Conservation (phyloP, 345 rosid species). For the Noccaea bulbosa region DNA sequence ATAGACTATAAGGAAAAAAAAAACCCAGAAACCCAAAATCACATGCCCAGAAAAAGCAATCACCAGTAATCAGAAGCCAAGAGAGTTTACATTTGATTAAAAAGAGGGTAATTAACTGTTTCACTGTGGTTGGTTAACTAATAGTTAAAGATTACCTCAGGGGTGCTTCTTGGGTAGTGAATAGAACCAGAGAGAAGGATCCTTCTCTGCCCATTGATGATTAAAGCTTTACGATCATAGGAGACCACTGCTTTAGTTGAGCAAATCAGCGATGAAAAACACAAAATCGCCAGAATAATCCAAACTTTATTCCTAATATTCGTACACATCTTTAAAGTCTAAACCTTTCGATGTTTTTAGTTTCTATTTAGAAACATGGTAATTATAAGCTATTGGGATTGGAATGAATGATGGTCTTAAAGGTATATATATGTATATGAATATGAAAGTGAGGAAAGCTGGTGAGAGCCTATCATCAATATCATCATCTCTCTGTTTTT, state of each 20-base stretch:
- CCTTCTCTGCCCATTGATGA: slow-evolving; percentile 57
- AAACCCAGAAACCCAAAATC: neutral
- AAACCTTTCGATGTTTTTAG: neutral
- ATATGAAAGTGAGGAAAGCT: slow-evolving; percentile 18
- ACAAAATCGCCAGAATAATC: slow-evolving; percentile 25
- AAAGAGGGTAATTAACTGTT: neutral
- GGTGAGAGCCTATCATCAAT: neutral
- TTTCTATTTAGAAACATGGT: slow-evolving; percentile 9
- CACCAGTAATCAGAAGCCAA: neutral
- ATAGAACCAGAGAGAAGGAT: slow-evolving; percentile 67
- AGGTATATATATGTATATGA: slow-evolving; percentile 22
- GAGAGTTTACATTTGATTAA: neutral
- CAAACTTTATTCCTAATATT: slow-evolving; percentile 16
- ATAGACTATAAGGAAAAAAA: slow-evolving; percentile 3
- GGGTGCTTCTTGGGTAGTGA: slow-evolving; percentile 70
- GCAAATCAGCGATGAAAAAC: slow-evolving; percentile 31
- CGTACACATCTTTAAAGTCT: neutral
- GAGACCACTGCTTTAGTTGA: slow-evolving; percentile 42
- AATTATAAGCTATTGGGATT: slow-evolving; percentile 12
- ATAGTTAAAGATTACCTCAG: slow-evolving; percentile 45
- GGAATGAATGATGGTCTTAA: slow-evolving; percentile 25
- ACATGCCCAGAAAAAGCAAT: neutral
- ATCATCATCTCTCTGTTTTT: slow-evolving; percentile 4
- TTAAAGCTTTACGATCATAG: slow-evolving; percentile 56
- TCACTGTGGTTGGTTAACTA: neutral